Evolutionary conservation across 805 yeast genomes (phyloP).

Genomic region (Hanseniaspora vineae): DNA sequence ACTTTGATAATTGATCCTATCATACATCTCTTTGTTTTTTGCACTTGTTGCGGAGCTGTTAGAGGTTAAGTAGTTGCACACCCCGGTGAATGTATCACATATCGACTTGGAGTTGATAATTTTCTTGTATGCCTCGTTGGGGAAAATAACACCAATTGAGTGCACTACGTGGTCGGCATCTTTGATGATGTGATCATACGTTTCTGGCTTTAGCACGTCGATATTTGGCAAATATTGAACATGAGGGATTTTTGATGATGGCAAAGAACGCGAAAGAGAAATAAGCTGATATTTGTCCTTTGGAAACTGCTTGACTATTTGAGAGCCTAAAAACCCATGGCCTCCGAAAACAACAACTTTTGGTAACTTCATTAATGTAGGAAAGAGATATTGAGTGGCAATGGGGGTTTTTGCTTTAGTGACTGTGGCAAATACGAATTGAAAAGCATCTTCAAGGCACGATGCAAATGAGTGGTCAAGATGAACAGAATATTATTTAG

Average conservation of each 20-base stretch:
- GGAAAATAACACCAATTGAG: conserved; percentile 65
- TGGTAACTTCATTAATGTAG: conserved; percentile 3
- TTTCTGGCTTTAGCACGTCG: conserved; percentile 50
- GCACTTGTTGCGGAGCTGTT: conserved; percentile 6
- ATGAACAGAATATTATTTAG: no score
- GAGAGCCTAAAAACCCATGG: conserved; percentile 64
- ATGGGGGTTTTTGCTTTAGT: background rate
- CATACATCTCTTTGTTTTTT: conserved; percentile 33
- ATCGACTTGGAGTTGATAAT: conserved; percentile 22
- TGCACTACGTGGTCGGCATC: conserved; percentile 64
- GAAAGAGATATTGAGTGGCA: no score
- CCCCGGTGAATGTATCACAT: conserved; percentile 3
- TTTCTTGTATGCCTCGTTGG: conserved; percentile 54
- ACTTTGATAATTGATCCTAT: conserved; percentile 54
- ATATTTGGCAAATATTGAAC: conserved; percentile 34
- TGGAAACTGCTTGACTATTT: conserved; percentile 59
- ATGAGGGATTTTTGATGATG: conserved; percentile 39
- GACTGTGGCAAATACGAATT: no score
- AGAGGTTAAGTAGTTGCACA: conserved; percentile 3
- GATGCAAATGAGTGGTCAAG: background rate
- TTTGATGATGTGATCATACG: conserved; percentile 36
- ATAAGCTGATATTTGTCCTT: conserved; percentile 51
- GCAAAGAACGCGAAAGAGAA: conserved; percentile 40
- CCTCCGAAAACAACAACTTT: conserved; percentile 72
- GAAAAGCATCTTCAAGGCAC: background rate